Base-by-base conservation (phyloP, 331 rosid genomes). In the Prunus yedoensis region DNA sequence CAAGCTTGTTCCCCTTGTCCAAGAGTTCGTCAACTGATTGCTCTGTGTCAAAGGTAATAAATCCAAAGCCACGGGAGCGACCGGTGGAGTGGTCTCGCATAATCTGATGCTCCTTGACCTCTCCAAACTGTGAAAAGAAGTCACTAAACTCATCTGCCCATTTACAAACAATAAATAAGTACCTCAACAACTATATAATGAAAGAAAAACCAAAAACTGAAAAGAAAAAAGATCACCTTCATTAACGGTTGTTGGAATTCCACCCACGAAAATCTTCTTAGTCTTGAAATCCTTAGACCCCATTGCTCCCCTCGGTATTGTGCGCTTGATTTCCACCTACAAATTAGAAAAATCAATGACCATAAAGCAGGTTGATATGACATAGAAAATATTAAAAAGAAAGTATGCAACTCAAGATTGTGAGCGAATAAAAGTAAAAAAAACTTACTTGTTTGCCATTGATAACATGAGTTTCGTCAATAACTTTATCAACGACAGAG, bases 21-120 rank as follows among this genome's bases (percentile, higher is more conserved):
- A 95, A 80, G 68, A 95, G 91, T 68, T 92, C 92, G 61, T 95
- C 99, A 71, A 95, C 99, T 27, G 96, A 83, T 75, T 90, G 92
- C 83, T 95, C 99, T 16, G 92, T 53, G 12, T 90, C 99, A 30
- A 95, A 95, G 65, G 97, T 89, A 54, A 94, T 73, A 82, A 94
- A 94, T 71, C 99, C 99, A 87, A 94, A 94, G 68, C 99, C 99
- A 76, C 99, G 99, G 1, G 99, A 95, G 16, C 97, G 96, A 54
- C 91, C 90, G 17, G 97, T 92, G 54, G 97, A 86, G 79, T 95
- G 99, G 81, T 95, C 99, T 28, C 97, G 87, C 97, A 95, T 95
- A 73, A 95, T 92, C 82, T 95, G 99, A 82, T 92, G 86, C 74
- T 95, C 97, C 79, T 84, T 89, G 28, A 95, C 97, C 76, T 89